These are phyloP conservation scores for Mikania micrantha DNA, from an alignment of 129 eudicot species.

Conservation along the genomic window DNA sequence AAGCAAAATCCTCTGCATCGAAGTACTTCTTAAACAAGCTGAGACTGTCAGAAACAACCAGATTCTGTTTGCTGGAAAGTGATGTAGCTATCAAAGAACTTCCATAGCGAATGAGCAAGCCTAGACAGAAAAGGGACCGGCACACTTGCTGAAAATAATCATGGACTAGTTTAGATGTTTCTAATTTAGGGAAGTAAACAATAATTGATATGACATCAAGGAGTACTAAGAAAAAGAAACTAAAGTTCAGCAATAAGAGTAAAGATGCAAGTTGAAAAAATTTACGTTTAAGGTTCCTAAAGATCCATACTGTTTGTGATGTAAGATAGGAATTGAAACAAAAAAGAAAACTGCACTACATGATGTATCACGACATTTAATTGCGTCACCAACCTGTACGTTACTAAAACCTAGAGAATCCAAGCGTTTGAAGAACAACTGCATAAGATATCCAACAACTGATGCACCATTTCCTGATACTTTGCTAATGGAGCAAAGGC, in stretches of 20 bases:
- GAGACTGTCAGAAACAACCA: conserved; percentile 50
- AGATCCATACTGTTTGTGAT: not conserved
- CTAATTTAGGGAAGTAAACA: conserved; percentile 2
- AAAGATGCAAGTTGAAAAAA: not conserved
- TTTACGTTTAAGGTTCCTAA: not conserved
- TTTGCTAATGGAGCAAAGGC: conserved; percentile 85
- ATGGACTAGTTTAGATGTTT: not conserved
- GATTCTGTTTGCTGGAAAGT: conserved; percentile 32
- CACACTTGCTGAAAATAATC: conserved; percentile 72
- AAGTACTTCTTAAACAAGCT: conserved; percentile 79
- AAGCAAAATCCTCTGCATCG: conserved; percentile 70
- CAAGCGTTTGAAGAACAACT: conserved; percentile 69
- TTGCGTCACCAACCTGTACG: conserved; percentile 54
- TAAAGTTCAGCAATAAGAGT: not conserved
- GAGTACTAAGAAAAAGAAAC: not conserved
- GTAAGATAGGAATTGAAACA: conserved; percentile 5
- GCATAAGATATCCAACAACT: conserved; percentile 62
- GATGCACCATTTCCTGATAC: conserved; percentile 76
- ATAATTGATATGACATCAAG: not conserved
- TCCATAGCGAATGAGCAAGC: conserved; percentile 91
- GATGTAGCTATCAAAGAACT: conserved; percentile 50
- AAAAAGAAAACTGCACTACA: not conserved
- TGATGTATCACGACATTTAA: not conserved
- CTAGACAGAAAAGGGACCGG: conserved; percentile 95
- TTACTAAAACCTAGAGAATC: conserved; percentile 67